Conservation (phyloP, 495 filamentous ascomycete genomes). For the Friedmanniomyces simplex region DNA sequence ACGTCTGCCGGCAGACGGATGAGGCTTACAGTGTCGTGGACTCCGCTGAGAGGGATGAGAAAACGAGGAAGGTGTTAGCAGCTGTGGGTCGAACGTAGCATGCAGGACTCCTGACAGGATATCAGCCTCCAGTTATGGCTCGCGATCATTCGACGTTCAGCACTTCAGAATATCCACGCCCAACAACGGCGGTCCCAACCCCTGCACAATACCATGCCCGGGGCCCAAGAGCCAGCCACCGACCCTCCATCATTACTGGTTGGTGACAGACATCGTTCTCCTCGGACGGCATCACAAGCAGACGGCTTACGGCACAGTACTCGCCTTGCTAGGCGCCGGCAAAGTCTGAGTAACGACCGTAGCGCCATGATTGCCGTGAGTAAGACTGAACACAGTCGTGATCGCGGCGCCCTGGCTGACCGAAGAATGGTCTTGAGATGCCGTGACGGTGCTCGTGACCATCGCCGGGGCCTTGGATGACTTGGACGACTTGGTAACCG, state of each 20-base stretch:
- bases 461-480: neutral
- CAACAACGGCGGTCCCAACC: no score
- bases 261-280: neutral
- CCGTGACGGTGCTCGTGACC: neutral
- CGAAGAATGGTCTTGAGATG: no score
- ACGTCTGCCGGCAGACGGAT: slow-evolving; percentile 23
- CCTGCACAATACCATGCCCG: neutral
- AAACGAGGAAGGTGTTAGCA: slow-evolving; percentile 26
- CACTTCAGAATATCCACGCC: neutral
- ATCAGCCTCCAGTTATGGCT: neutral
- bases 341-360: neutral
- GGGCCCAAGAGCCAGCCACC: neutral
- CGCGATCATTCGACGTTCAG: neutral
- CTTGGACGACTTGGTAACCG: neutral
- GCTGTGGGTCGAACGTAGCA: slow-evolving; percentile 8
- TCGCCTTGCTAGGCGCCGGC: neutral
- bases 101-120: neutral
- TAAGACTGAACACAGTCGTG: neutral
- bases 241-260: neutral
- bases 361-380: neutral
- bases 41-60: slow-evolving; percentile 22
- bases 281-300: neutral
- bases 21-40: slow-evolving; percentile 29
- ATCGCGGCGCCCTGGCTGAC: no score
- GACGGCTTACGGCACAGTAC: neutral